Base-by-base conservation (phyloP, 2,329 filamentous ascomycete species). In the Exophiala calicioides region DNA sequence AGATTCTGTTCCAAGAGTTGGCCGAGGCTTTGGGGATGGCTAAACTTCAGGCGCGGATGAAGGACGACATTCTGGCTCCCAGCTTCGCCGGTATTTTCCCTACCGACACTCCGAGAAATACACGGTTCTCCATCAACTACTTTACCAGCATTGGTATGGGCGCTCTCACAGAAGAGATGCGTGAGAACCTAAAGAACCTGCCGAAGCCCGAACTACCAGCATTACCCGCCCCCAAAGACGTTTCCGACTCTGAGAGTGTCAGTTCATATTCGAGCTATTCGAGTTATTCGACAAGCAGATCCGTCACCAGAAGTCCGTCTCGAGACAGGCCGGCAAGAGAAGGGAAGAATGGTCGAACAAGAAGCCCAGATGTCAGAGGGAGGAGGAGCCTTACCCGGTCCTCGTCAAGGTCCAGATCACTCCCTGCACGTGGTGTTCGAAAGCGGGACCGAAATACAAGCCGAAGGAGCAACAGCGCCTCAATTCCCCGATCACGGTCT, bases 121-220 rank as follows among this genome's bases (percentile, higher is more conserved):
- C 90, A 29, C 84, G 91, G 43, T 98, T 98, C 75, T 88, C 90
- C 39, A 95, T 98, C 82, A 98, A 98, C 71, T 98, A 96, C 77
- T 97, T 98, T 68, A 98, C 93, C 7, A 93, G 90, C 61, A 95
- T 98, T 61, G 90, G 90, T 48, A 94, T 98, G 87, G 93, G 93
- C 64, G 82, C 81, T 18, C 78, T 98, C 52, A 98, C 93, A 2
- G 93, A 98, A 65, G 87, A 90, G 57, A 95, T 96, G 89, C 84
- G 93, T 67, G 88, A 94, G 62, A 83, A 85, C 64, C 77, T 98
- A 46, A 86, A 90, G 65, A 95, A 90, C 62, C 81, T 94, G 68
- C 90, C 90, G 9, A 93, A 94, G 64, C 90, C 90, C 2, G 78
- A 86, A 1, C 72, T 87, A 18, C 86, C 87, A 4, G 82, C 88